Evolutionary conservation across 768 basidiomycete genomes (phyloP), one percentile per base, ranked within the genome.

Genomic region (Rhodocollybia butyracea): DNA sequence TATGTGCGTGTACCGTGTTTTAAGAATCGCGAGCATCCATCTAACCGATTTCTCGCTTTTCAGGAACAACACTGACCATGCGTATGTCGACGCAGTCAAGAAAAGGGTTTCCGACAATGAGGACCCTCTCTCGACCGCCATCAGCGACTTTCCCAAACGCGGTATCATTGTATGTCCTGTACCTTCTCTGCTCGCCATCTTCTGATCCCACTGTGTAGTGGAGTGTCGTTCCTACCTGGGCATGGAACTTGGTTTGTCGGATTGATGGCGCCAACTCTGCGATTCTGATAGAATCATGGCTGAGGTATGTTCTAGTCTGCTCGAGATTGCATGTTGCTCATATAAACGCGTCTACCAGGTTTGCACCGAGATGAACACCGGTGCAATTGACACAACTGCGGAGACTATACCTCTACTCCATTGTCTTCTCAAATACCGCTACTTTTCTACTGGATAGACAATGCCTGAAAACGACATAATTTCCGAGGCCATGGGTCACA

Each of bases 51-150:
- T 53, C 58, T 63, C 55, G n/a, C n/a, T n/a, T n/a, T 60, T 52
- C 65, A 91, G 89, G 70, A 90, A 90, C 69, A 81, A 90, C 68
- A 88, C 89, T 64, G 84, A 91, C 70, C 89, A 91, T 67, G 89
- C 89, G 88, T 90, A 70, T 64, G 77, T 70, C 66, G 86, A 85
- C 63, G 87, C 89, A 12, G 75, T 91, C 40, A 74, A 74, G 59
- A 88, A 82, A 63, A 90, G 85, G 86, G 78, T 83, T 50, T 68
- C 79, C 65, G 82, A 82, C 60, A 76, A 76, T 21, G 81, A 81
- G 63, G 86, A 90, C 65, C 79, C 83, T 30, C 78, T 91, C 39
- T 82, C 83, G 57, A 84, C 81, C 58, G 88, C 89, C 51, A 86
- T 91, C 59, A 80, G 81, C 51, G 88, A 91, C 70, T 91, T 91